Conservation (phyloP, 2,329 filamentous ascomycete genomes). For the Aspergillus texensis region DNA sequence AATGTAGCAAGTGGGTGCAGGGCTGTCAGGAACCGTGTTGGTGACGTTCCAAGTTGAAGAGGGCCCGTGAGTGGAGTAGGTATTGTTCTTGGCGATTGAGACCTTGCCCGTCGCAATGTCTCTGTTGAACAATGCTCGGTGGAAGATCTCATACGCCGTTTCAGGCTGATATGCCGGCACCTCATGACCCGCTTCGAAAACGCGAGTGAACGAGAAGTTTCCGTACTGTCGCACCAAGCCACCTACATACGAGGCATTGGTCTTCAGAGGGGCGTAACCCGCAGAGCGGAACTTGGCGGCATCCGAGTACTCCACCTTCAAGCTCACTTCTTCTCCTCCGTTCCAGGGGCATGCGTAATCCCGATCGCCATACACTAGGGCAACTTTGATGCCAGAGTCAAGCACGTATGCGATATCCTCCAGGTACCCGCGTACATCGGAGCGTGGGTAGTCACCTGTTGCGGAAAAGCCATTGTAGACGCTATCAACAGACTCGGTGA, state of each 20-base stretch:
- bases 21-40: conserved; percentile 45
- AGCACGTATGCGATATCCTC: conserved; percentile 52
- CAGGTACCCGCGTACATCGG: conserved; percentile 45
- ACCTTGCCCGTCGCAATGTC: conserved; percentile 60
- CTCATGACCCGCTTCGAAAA: conserved; percentile 53
- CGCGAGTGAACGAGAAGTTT: conserved; percentile 53
- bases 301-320: conserved; percentile 51
- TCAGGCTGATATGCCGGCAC: conserved; percentile 59
- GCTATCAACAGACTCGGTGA: conserved; percentile 48
- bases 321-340: conserved; percentile 56
- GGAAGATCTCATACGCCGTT: conserved; percentile 58
- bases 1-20: conserved; percentile 50
- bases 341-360: conserved; percentile 63
- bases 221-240: conserved; percentile 52
- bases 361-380: conserved; percentile 61
- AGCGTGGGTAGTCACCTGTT: conserved; percentile 53
- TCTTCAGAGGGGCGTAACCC: conserved; percentile 52
- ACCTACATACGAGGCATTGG: conserved; percentile 47
- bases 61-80: conserved; percentile 45
- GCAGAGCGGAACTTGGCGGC: conserved; percentile 50
- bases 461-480: conserved; percentile 51
- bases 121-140: conserved; percentile 52
- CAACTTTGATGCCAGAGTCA: conserved; percentile 60
- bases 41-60: conserved; percentile 48
- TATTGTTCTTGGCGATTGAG: conserved; percentile 35